Percentiles rank a stretch among this genome's conserved stretches.
phyloP scores from a whole-genome alignment of 2,329 filamentous ascomycete species.

The Fonsecaea nubica region DNA sequence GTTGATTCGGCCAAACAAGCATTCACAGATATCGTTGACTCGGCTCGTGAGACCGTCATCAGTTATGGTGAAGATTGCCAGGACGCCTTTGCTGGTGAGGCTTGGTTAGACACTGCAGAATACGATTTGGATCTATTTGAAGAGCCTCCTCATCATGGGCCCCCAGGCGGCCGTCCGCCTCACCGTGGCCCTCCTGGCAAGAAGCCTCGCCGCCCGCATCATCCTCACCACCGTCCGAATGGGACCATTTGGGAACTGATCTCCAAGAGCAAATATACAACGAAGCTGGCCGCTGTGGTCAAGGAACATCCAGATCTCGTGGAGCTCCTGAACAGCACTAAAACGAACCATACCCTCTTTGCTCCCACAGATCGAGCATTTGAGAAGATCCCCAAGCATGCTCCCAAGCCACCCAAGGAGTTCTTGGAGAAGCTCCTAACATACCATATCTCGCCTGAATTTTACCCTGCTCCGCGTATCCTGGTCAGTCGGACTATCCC shows the following conservation, averaged over 20 bases:
- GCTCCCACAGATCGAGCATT: constrained; percentile 81
- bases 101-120: constrained; percentile 52
- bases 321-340: constrained; percentile 74
- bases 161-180: constrained; percentile 41
- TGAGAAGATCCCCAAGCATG: constrained; percentile 64
- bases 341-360: constrained; percentile 79
- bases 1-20: constrained; percentile 53
- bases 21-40: constrained; percentile 52
- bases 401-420: constrained; percentile 71
- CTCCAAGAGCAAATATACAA: constrained; percentile 75
- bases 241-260: constrained; percentile 82
- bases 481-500: constrained; percentile 76
- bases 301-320: constrained; percentile 75
- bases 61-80: constrained; percentile 51
- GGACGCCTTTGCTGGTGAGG: constrained; percentile 55
- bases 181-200: constrained; percentile 42
- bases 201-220: constrained; percentile 44
- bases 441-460: constrained; percentile 76
- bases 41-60: constrained; percentile 48
- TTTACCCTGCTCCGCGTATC: constrained; percentile 71
- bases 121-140: constrained; percentile 34
- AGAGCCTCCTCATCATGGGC: constrained; percentile 30
- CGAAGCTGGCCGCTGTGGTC: constrained; percentile 76
- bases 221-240: constrained; percentile 58
- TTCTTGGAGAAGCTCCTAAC: constrained; percentile 70